Conservation (phyloP, 2,329 filamentous ascomycete genomes). For the Beauveria scarabaeidicola region DNA sequence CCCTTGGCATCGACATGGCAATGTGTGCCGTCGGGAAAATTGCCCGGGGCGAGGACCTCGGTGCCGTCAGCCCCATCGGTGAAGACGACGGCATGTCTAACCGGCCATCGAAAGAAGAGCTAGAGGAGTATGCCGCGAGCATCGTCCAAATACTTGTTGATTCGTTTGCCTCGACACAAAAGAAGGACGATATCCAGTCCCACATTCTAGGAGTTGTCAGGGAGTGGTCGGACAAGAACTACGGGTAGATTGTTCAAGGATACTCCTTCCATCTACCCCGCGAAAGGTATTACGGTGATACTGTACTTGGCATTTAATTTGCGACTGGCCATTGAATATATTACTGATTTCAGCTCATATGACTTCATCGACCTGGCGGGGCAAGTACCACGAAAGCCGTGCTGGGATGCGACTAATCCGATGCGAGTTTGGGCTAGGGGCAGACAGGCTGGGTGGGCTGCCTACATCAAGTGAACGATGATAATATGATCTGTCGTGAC, state of each 20-base stretch:
- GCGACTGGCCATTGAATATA: too few species aligned
- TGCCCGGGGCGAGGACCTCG: slow-evolving; percentile 2
- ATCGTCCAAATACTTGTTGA: slow-evolving; percentile 8
- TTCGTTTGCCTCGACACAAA: slow-evolving; percentile 1
- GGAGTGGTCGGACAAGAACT: slow-evolving; percentile 10
- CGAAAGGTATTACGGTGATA: too few species aligned
- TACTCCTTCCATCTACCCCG: too few species aligned
- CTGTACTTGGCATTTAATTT: too few species aligned
- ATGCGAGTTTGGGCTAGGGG: too few species aligned
- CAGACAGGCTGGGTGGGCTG: too few species aligned
- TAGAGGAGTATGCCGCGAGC: slow-evolving; percentile 7
- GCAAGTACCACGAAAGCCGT: too few species aligned
- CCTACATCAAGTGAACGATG: too few species aligned
- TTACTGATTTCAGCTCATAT: too few species aligned
- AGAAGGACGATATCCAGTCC: slow-evolving; percentile 4
- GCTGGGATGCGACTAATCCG: too few species aligned
- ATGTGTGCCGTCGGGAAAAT: background rate
- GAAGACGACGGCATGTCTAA: background rate
- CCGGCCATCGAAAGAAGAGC: background rate
- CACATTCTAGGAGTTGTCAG: slow-evolving; percentile 5
- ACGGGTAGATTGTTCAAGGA: background rate
- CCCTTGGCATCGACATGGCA: slow-evolving; percentile 1
- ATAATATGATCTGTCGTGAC: too few species aligned
- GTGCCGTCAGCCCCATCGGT: background rate
- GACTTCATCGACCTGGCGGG: too few species aligned